Conservation (phyloP, 2,329 filamentous ascomycete species). For the Verticillium albo-atrum region DNA sequence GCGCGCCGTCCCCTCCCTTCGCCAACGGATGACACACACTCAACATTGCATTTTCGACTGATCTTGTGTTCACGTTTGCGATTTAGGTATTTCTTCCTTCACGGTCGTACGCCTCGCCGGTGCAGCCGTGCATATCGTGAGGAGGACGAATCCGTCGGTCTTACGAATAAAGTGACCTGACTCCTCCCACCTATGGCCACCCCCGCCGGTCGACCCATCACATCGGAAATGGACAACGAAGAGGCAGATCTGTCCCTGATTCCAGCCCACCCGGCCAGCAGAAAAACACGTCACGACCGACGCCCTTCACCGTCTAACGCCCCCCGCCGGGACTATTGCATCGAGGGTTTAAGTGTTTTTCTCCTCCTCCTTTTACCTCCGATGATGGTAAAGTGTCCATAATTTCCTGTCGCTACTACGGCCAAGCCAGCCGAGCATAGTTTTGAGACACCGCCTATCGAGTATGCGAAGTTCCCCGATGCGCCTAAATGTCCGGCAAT, state of each 20-base stretch:
- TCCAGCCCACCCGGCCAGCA: background rate
- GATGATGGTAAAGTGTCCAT: background rate
- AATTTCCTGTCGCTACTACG: background rate
- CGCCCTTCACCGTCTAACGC: background rate
- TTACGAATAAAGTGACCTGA: too few species aligned
- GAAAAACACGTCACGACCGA: background rate
- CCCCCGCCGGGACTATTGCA: background rate
- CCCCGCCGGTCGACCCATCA: background rate
- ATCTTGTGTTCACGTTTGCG: too few species aligned
- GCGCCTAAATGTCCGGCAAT: background rate
- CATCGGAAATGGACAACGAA: background rate
- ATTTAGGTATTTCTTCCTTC: too few species aligned
- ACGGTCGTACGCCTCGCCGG: too few species aligned
- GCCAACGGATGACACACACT: too few species aligned
- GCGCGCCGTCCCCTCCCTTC: background rate
- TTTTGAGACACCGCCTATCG: background rate
- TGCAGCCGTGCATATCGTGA: too few species aligned
- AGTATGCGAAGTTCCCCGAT: background rate
- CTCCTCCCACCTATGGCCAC: background rate
- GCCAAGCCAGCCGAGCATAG: background rate
- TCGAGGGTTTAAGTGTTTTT: too few species aligned
- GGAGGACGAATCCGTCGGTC: too few species aligned
- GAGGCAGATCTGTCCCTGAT: background rate
- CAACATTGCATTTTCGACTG: too few species aligned
- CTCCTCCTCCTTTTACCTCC: background rate